Conservation (phyloP, 306 rosid genomes). For the Fragaria ananassa region DNA sequence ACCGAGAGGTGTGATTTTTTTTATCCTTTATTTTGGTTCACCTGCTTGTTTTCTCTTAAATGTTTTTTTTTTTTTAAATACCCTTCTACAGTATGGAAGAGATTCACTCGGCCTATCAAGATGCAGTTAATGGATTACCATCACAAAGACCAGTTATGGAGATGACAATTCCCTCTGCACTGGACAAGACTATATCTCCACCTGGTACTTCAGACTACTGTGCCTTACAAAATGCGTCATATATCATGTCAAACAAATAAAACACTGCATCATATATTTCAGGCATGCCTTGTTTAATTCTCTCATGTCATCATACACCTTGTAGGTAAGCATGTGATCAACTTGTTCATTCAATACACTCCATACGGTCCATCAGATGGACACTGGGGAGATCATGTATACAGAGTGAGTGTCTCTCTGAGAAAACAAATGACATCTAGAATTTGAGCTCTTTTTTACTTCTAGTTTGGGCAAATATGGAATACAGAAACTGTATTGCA, state of each 20-base stretch:
- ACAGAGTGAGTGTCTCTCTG: conserved; percentile 51
- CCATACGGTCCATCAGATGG: conserved; percentile 82
- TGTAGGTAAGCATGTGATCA: conserved; percentile 86
- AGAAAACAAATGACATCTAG: background rate
- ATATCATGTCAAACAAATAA: background rate
- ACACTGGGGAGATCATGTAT: conserved; percentile 69
- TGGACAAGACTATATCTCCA: conserved; percentile 87
- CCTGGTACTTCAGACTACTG: conserved; percentile 52
- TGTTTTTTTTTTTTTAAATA: conserved; percentile 10
- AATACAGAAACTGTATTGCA: background rate
- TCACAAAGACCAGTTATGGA: conserved; percentile 79
- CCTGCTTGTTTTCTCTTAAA: background rate
- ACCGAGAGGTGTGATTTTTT: conserved; percentile 63
- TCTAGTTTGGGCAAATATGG: background rate
- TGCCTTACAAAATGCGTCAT: background rate
- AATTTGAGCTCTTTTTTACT: background rate
- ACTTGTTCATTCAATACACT: conserved; percentile 84
- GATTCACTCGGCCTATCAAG: conserved; percentile 76
- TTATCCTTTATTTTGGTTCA: background rate
- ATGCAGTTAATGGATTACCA: conserved; percentile 74
- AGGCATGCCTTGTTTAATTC: too few species aligned
- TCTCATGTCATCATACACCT: background rate
- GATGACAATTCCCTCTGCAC: conserved; percentile 87
- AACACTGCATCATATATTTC: too few species aligned
- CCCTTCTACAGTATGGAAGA: conserved; percentile 66